phyloP scores from a whole-genome alignment of 2,329 filamentous ascomycete species.

The Cercospora sp. region DNA sequence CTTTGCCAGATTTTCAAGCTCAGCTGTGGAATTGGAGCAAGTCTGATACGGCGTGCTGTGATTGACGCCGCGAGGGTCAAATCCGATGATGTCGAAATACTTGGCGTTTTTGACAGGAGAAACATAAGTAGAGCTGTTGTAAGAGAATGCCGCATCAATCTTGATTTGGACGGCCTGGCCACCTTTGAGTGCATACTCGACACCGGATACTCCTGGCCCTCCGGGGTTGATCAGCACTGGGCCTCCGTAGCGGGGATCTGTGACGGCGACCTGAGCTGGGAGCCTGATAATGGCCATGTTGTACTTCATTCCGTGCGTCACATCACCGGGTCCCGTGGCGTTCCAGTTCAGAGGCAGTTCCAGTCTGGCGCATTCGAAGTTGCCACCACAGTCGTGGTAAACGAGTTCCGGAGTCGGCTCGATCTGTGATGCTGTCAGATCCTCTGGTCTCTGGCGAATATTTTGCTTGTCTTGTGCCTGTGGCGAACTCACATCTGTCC shows the following conservation, averaged over 20 bases:
- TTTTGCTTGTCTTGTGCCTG: too few species aligned
- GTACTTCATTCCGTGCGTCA: slow-evolving; percentile 28
- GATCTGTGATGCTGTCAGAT: too few species aligned
- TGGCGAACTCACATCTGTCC: not conserved
- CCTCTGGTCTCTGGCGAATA: too few species aligned
- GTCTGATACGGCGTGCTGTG: slow-evolving; percentile 39
- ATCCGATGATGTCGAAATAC: slow-evolving; percentile 49
- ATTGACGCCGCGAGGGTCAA: slow-evolving; percentile 48
- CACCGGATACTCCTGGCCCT: slow-evolving; percentile 47
- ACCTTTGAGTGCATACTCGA: slow-evolving; percentile 34
- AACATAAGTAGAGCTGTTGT: not conserved
- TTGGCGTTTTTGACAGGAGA: slow-evolving; percentile 28
- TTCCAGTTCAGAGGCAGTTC: slow-evolving; percentile 53
- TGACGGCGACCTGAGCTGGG: slow-evolving; percentile 46
- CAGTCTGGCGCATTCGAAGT: slow-evolving; percentile 50
- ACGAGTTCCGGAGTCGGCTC: not conserved
- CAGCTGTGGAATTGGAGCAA: slow-evolving; percentile 47
- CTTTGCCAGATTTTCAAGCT: slow-evolving; percentile 25
- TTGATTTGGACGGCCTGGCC: slow-evolving; percentile 29
- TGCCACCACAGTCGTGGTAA: not conserved
- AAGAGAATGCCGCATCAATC: slow-evolving; percentile 21
- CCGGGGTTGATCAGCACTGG: slow-evolving; percentile 48
- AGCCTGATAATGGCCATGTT: slow-evolving; percentile 50
- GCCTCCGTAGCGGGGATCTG: slow-evolving; percentile 45
- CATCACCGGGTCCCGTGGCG: slow-evolving; percentile 17